These are phyloP conservation scores for Tolypocladium ovalisporum DNA, from an alignment of 2,329 filamentous ascomycete species.

Conservation along the genomic window DNA sequence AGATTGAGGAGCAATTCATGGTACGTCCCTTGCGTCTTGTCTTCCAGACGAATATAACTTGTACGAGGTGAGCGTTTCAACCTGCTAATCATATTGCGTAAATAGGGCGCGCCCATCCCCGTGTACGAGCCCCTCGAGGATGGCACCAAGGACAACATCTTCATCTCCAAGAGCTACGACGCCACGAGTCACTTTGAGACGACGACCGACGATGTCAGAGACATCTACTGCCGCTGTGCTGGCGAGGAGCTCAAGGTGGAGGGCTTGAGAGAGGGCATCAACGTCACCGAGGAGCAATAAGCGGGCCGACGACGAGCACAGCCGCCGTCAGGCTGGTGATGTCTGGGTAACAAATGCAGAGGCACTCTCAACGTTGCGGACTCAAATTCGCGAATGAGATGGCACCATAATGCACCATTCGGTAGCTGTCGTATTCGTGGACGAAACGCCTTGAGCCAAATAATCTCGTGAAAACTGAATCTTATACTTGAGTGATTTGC, in stretches of 20 bases:
- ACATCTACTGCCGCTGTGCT: slow-evolving; percentile 77
- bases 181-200: slow-evolving; percentile 98
- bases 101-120: slow-evolving; percentile 68
- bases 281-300: slow-evolving; percentile 57
- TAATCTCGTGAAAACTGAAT: background rate
- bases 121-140: slow-evolving; percentile 83
- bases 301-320: background rate
- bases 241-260: slow-evolving; percentile 83
- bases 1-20: slow-evolving; percentile 96
- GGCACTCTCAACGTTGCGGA: background rate
- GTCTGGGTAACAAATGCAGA: background rate
- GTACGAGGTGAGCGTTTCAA: background rate
- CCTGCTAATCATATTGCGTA: background rate
- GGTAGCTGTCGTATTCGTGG: background rate
- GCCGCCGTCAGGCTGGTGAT: background rate
- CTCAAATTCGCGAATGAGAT: background rate
- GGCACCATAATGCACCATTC: background rate
- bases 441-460: background rate
- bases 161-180: slow-evolving; percentile 98
- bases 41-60: too few species aligned
- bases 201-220: slow-evolving; percentile 77
- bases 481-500: background rate
- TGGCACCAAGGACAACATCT: slow-evolving; percentile 81
- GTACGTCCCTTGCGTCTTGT: too few species aligned
- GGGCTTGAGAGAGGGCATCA: slow-evolving; percentile 69